A percentile compares a stretch with the other conserved stretches of the same genome.
Evolutionary conservation across 495 filamentous ascomycete genomes (phyloP).

Genomic region (Penicillium macrosclerotiorum): DNA sequence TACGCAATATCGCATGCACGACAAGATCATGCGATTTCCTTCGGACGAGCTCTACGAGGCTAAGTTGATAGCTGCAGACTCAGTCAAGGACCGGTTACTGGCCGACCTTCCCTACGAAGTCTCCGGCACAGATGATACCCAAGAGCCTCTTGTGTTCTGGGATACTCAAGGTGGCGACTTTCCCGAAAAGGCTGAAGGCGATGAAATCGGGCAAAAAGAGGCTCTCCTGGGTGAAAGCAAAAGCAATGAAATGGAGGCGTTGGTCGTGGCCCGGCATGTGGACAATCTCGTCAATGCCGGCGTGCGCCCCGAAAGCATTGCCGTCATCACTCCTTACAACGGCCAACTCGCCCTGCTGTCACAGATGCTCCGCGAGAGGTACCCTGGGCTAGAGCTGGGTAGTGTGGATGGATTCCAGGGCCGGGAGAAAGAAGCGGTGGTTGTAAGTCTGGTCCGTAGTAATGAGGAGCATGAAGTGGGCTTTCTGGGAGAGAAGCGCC

Average conservation of each 20-base stretch:
- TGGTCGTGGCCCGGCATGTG: slow-evolving; percentile 75
- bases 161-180: slow-evolving; percentile 96
- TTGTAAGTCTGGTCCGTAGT: slow-evolving; percentile 87
- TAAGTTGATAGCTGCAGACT: slow-evolving; percentile 73
- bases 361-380: slow-evolving; percentile 69
- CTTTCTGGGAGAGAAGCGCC: slow-evolving; percentile 88
- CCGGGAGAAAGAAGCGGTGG: slow-evolving; percentile 92
- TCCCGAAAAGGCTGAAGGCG: slow-evolving; percentile 58
- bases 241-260: slow-evolving; percentile 88
- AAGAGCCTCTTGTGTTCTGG: slow-evolving; percentile 84
- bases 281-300: slow-evolving; percentile 71
- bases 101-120: slow-evolving; percentile 77
- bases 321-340: slow-evolving; percentile 94
- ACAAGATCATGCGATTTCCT: slow-evolving; percentile 90
- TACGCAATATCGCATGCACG: slow-evolving; percentile 99
- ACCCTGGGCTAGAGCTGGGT: slow-evolving; percentile 83
- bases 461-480: slow-evolving; percentile 85
- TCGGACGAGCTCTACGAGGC: slow-evolving; percentile 84
- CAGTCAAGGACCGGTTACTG: slow-evolving; percentile 71
- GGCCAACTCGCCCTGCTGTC: slow-evolving; percentile 83
- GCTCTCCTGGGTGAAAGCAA: slow-evolving; percentile 78
- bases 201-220: slow-evolving; percentile 49
- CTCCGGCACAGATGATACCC: slow-evolving; percentile 79
- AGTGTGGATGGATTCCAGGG: slow-evolving; percentile 98
- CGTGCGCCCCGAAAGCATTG: slow-evolving; percentile 76